Base-by-base conservation (phyloP, 306 rosid species). In the Luffa acutangula region DNA sequence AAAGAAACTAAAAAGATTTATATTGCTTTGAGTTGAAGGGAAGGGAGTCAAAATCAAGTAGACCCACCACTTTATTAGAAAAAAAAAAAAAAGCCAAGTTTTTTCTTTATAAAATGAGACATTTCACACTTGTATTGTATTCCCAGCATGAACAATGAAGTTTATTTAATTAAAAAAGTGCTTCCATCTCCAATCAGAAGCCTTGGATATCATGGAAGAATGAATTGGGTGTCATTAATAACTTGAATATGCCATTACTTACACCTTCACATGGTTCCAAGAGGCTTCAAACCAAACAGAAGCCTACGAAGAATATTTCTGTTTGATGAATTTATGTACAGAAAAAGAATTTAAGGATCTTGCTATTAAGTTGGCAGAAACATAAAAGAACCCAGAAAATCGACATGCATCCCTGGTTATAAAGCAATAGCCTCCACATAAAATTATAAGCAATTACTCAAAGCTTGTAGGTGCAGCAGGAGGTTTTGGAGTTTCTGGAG, bases 271-370 rank as follows among this genome's bases (percentile, higher is more conserved):
- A 79, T 81, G 78, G 86, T 77, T 64, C 75, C 79, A 18, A 53
- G 76, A 51, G 45, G 77, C 56, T 58, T 70, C 82, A 83, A 76
- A 62, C 74, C 81, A 66, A 82, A 49, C 79, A 67, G 75, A 82
- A 52, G 84, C 60, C 76, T 76, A 78, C 75, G 34, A 73, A 81
- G 80, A 82, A 60, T 79, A 37, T 83, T 80, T 82, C n/a, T 73
- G 63, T 69, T 33, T 48, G 78, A 85, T 64, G 85, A 86, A 88
- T 86, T 77, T 92, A 94, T 92, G 57, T 86, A 91, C 96, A 92
- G 60, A 77, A 88, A 94, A 92, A 75, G 91, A 92, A 94, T 71
- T 71, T 89, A 41, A 80, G 77, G 39, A 75, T 67, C 63, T 78
- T 84, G 87, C 87, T 76, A 43, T 41, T 13, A 78, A 76, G 70